phyloP scores from a whole-genome alignment of 495 filamentous ascomycete genomes.

The Lentithecium fluviatile region DNA sequence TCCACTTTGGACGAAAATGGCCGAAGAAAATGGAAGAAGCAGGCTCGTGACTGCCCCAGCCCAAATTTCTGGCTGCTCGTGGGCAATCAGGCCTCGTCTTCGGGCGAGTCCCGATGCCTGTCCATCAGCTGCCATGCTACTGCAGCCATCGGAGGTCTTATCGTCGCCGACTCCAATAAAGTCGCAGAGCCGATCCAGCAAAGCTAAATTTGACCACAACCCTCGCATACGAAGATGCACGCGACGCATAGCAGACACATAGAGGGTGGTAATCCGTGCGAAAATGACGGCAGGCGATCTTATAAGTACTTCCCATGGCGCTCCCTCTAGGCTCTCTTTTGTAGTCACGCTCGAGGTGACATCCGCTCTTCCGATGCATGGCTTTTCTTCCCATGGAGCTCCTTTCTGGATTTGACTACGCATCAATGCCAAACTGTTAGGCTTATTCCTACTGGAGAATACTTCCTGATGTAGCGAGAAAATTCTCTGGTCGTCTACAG shows the following conservation, averaged over 20 bases:
- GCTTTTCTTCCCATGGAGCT: neutral
- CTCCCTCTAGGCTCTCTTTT: neutral
- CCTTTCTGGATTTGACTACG: neutral
- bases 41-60: neutral
- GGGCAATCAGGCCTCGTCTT: neutral
- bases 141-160: conserved; percentile 19
- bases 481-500: neutral
- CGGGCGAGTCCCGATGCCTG: conserved; percentile 6
- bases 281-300: conserved; percentile 1
- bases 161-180: conserved; percentile 16
- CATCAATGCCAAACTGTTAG: neutral
- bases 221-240: conserved; percentile 20
- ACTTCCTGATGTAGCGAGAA: neutral
- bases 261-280: conserved; percentile 2
- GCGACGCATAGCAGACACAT: conserved; percentile 12
- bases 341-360: neutral
- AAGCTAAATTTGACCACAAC: conserved; percentile 18
- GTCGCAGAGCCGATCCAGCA: conserved; percentile 11
- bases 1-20: neutral
- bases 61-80: neutral
- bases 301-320: conserved; percentile 19
- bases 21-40: neutral
- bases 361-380: neutral
- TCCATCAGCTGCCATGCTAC: neutral
- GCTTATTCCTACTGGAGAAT: neutral